phyloP scores from a whole-genome alignment of 257 asterid species.

The Solanum chilense region DNA sequence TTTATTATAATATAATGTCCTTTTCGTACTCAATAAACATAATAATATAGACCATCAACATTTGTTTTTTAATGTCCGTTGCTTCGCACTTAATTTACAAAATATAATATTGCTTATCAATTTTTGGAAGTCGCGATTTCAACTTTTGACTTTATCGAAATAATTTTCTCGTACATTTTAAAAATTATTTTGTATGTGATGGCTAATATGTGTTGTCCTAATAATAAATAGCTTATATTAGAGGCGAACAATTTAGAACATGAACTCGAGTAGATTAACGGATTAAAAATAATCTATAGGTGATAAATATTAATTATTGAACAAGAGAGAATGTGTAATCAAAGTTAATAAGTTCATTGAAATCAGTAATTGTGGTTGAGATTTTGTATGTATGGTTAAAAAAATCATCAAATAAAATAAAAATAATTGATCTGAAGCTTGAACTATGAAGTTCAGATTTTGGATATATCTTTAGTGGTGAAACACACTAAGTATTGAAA shows the following conservation, averaged over 20 bases:
- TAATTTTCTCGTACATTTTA: too few species aligned
- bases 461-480: neutral
- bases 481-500: too few species aligned
- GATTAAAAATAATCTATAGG: neutral
- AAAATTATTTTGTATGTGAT: neutral
- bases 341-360: neutral
- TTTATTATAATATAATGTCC: neutral
- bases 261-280: neutral
- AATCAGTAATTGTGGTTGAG: neutral
- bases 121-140: neutral
- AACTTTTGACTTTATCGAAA: neutral
- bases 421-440: too few species aligned
- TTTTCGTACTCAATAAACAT: neutral
- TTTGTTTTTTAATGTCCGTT: neutral
- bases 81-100: neutral
- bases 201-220: neutral
- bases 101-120: neutral
- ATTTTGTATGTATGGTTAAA: too few species aligned
- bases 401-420: too few species aligned
- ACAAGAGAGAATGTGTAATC: neutral
- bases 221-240: neutral
- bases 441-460: too few species aligned
- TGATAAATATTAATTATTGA: too few species aligned
- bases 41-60: neutral
- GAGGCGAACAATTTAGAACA: neutral